These are phyloP conservation scores for Serendipita indica DNA, from an alignment of 768 basidiomycete species.

Conservation along the genomic window DNA sequence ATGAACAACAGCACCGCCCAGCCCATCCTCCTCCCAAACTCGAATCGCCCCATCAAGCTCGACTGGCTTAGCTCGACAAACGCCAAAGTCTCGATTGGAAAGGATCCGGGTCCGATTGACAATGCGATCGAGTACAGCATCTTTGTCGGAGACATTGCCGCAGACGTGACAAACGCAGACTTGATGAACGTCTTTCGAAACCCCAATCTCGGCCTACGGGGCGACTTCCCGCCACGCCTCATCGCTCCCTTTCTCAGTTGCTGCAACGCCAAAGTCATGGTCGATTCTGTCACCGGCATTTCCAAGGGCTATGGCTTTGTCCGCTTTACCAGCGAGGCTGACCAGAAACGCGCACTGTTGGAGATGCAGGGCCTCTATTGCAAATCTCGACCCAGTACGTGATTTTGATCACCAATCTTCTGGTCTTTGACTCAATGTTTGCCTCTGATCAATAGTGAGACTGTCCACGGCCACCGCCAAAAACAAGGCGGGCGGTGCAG, in stretches of 20 bases:
- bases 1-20: conserved; percentile 23
- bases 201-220: conserved; percentile 69
- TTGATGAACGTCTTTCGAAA: conserved; percentile 87
- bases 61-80: conserved; percentile 42
- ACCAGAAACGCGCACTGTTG: conserved; percentile 77
- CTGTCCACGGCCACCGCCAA: conserved; percentile 84
- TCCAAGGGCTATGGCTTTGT: conserved; percentile 90
- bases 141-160: conserved; percentile 86
- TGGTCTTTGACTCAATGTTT: conserved; percentile 20
- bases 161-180: conserved; percentile 89
- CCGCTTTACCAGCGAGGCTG: conserved; percentile 75
- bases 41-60: conserved; percentile 62
- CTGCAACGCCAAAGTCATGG: conserved; percentile 92
- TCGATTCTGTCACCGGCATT: conserved; percentile 77
- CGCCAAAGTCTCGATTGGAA: conserved; percentile 27
- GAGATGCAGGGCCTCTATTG: conserved; percentile 90
- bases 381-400: conserved; percentile 73
- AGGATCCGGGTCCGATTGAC: conserved; percentile 30
- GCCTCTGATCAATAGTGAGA: conserved; percentile 42
- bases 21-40: conserved; percentile 66
- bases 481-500: conserved; percentile 33
- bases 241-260: conserved; percentile 81
- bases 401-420: background rate
- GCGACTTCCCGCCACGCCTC: conserved; percentile 61
- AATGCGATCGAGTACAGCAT: conserved; percentile 72